Percentiles rank a stretch among this genome's conserved stretches.
These are phyloP conservation scores for Fagopyrum homotropicum DNA, from an alignment of 148 eudicot genomes.

Conservation along the genomic window DNA sequence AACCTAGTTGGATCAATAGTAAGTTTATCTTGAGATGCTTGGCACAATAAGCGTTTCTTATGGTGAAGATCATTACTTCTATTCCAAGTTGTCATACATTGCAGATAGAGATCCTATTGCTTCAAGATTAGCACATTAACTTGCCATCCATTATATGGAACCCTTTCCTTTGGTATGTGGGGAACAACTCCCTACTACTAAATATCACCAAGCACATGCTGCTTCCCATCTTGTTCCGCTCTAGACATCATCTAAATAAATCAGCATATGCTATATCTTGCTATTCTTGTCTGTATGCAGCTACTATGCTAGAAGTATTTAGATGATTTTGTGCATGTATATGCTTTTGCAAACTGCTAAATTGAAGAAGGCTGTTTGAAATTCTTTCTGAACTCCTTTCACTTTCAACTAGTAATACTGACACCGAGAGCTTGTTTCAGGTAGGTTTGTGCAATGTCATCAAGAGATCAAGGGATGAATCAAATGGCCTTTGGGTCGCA, in stretches of 20 bases:
- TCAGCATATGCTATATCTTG: neutral
- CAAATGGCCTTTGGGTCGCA: conserved; percentile 79
- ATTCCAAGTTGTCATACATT: neutral
- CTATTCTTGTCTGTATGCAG: neutral
- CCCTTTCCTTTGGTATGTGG: neutral
- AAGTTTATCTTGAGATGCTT: conserved; percentile 25
- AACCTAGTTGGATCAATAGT: conserved; percentile 76
- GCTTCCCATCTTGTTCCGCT: neutral
- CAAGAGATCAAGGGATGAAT: conserved; percentile 60
- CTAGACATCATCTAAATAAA: neutral
- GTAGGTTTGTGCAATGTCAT: conserved; percentile 81
- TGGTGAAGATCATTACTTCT: neutral
- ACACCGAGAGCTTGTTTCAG: conserved; percentile 25
- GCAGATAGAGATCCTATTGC: neutral
- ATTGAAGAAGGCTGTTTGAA: neutral
- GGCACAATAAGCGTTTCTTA: neutral
- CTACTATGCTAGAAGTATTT: neutral
- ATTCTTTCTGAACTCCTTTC: conserved; percentile 10
- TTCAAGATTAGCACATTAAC: neutral
- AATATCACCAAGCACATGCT: neutral
- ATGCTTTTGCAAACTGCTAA: neutral
- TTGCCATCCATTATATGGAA: neutral
- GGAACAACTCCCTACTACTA: neutral
- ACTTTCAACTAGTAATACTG: neutral
- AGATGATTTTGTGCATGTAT: neutral